Percentiles rank a stretch among this genome's conserved stretches.
phyloP scores from a whole-genome alignment of 2,329 filamentous ascomycete species.

The Monosporascus sp. region DNA sequence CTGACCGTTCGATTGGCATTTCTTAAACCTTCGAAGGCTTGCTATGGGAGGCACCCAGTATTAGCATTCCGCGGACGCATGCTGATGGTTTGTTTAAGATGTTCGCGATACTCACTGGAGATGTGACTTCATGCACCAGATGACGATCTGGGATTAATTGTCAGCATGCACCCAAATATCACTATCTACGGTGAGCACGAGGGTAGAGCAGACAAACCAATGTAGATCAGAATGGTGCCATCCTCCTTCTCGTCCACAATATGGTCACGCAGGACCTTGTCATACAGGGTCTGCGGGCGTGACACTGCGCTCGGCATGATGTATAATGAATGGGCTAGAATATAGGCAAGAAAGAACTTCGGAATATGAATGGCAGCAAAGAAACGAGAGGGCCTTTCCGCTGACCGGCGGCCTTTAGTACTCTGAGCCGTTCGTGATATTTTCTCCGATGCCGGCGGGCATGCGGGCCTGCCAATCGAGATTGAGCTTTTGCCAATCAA shows the following conservation, averaged over 20 bases:
- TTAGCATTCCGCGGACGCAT: conserved; percentile 5
- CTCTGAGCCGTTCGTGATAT: not conserved
- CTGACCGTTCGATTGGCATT: conserved; percentile 85
- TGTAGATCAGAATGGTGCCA: conserved; percentile 88
- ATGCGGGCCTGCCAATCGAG: not conserved
- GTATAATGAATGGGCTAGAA: conserved; percentile 14
- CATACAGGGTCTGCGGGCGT: conserved; percentile 77
- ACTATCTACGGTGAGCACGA: conserved; percentile 1
- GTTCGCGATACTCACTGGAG: conserved; percentile 58
- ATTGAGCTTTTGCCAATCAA: not conserved
- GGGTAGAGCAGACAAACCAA: conserved; percentile 54
- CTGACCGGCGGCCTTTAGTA: not conserved
- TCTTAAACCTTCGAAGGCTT: conserved; percentile 94
- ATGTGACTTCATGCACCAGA: conserved; percentile 97
- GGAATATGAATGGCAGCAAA: not conserved
- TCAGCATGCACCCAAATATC: conserved; percentile 6
- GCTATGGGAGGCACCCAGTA: conserved; percentile 41
- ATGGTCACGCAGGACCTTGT: conserved; percentile 94
- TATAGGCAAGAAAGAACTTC: not conserved
- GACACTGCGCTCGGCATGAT: conserved; percentile 60
- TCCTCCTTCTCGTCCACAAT: conserved; percentile 94
- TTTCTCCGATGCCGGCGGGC: not conserved
- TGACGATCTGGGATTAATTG: conserved; percentile 63
- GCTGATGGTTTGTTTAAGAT: not conserved
- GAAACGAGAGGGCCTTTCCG: not conserved